phyloP scores from a whole-genome alignment of 192 early-diverging fungal genomes.

The Coemansia sp. region DNA sequence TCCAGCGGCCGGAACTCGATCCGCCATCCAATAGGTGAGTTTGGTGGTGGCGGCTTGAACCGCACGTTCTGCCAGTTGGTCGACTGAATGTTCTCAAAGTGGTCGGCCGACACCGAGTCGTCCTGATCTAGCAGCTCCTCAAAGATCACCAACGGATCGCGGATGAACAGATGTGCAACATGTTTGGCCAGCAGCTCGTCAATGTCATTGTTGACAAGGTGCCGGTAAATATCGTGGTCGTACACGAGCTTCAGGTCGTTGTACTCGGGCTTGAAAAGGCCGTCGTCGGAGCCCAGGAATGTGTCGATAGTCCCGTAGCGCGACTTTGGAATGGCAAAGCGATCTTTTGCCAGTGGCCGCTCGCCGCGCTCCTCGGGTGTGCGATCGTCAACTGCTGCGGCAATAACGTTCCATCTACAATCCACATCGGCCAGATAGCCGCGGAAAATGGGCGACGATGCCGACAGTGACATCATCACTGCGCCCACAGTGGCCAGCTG shows the following conservation, averaged over 20 bases:
- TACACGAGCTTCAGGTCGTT: slow-evolving; percentile 87
- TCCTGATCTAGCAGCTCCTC: slow-evolving; percentile 86
- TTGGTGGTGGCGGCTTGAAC: slow-evolving; percentile 96
- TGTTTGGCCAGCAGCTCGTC: slow-evolving; percentile 90
- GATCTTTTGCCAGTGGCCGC: slow-evolving; percentile 67
- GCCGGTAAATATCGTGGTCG: slow-evolving; percentile 75
- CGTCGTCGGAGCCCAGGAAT: slow-evolving; percentile 72
- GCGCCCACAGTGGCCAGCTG: slow-evolving; percentile 88
- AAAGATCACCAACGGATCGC: slow-evolving; percentile 95
- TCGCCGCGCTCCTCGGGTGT: slow-evolving; percentile 85
- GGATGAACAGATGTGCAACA: slow-evolving; percentile 94
- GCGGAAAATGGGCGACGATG: slow-evolving; percentile 88
- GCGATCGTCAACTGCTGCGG: slow-evolving; percentile 89
- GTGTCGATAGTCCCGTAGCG: slow-evolving; percentile 94
- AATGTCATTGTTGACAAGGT: slow-evolving; percentile 71
- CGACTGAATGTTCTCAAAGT: slow-evolving; percentile 99
- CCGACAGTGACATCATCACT: slow-evolving; percentile 92
- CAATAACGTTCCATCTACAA: slow-evolving; percentile 96
- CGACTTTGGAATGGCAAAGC: slow-evolving; percentile 90
- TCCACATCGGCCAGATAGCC: slow-evolving; percentile 95
- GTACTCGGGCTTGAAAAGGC: slow-evolving; percentile 79
- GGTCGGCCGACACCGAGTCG: slow-evolving; percentile 81
- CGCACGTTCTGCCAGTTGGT: slow-evolving; percentile 99
- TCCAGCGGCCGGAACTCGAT: slow-evolving; percentile 98
- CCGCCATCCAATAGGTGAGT: slow-evolving; percentile 92